Base-by-base conservation (phyloP, 371 early-diverging fungal species). In the Mucor circinelloides region DNA sequence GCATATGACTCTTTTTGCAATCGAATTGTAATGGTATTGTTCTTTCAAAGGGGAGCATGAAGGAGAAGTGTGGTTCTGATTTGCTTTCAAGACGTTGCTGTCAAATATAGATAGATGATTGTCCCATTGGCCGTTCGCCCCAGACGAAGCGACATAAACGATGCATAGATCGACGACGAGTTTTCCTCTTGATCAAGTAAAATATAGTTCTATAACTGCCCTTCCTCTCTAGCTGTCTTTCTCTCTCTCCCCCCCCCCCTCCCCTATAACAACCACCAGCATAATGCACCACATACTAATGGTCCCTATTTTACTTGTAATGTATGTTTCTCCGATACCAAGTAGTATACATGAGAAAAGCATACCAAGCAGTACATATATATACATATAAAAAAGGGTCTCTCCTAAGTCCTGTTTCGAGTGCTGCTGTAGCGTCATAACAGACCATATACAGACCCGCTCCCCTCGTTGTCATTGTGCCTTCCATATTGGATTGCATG, bases 391-490 rank as follows among this genome's bases (percentile, higher is more conserved):
- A 31, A 60, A 30, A 55, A 30, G 31, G n/a, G 15, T 31, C 13
- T 55, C 60, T 50, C 61, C 50, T 34, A 27, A 27, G 21, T 46
- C 32, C 15, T 2, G 17, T 25, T 23, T 50, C 23, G 9, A 23
- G 25, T 23, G 23, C 46, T 50, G 13, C 7, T 50, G 50, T 50
- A 50, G 21, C 55, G 8, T 42, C 46, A 60, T 46, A 52, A 23
- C 6, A 17, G 7, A 13, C 27, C 10, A 52, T 54, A 23, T 6
- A 36, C 36, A 30, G 23, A 30, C 28, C 27, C 52, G 13, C 17
- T 31, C 65, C 58, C 58, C 58, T 64, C 65, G 65, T 64, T 64
- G 65, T 64, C 65, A 64, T 64, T 64, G 58, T 64, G 44, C 48
- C 58, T 64, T 64, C 65, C 34, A 46, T 31, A 64, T 64, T 42